These are phyloP conservation scores for Brassica juncea DNA, from an alignment of 345 rosid genomes.

Conservation along the genomic window DNA sequence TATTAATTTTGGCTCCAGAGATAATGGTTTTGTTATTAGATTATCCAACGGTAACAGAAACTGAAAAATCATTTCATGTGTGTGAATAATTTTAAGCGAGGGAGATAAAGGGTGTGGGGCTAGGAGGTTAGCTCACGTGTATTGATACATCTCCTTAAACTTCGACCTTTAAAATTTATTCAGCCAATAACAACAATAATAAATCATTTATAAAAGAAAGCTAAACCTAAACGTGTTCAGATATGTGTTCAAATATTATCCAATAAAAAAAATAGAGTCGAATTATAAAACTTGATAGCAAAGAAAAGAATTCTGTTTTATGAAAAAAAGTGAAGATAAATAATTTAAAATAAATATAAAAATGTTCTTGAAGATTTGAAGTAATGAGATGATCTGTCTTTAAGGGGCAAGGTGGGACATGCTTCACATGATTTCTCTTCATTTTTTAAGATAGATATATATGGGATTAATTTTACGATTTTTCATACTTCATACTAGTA, in stretches of 20 bases:
- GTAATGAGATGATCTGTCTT: slow-evolving; percentile 54
- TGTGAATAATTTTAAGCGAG: slow-evolving; percentile 46
- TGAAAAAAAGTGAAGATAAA: neutral
- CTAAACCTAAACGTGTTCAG: neutral
- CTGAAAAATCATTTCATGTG: slow-evolving; percentile 42
- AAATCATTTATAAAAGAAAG: neutral
- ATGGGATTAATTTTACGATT: too few relatives aligned
- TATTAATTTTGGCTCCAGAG: slow-evolving; percentile 23
- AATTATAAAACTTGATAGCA: slow-evolving; percentile 51
- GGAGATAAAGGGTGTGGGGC: slow-evolving; percentile 53
- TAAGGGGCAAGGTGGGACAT: slow-evolving; percentile 66
- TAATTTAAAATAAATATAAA: neutral
- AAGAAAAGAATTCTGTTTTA: slow-evolving; percentile 50
- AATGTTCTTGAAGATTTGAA: slow-evolving; percentile 22
- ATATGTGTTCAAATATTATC: slow-evolving; percentile 2
- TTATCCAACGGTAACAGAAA: slow-evolving; percentile 13
- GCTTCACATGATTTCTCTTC: slow-evolving; percentile 71
- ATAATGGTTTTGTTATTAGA: neutral
- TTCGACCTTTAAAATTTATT: slow-evolving; percentile 41
- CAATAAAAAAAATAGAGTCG: neutral
- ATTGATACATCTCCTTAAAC: slow-evolving; percentile 51
- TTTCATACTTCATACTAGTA: too few relatives aligned
- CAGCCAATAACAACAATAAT: neutral
- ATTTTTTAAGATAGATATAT: neutral
- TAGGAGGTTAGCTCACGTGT: slow-evolving; percentile 93